Conservation (phyloP, 345 rosid species). For the Hibiscus tridactylites region DNA sequence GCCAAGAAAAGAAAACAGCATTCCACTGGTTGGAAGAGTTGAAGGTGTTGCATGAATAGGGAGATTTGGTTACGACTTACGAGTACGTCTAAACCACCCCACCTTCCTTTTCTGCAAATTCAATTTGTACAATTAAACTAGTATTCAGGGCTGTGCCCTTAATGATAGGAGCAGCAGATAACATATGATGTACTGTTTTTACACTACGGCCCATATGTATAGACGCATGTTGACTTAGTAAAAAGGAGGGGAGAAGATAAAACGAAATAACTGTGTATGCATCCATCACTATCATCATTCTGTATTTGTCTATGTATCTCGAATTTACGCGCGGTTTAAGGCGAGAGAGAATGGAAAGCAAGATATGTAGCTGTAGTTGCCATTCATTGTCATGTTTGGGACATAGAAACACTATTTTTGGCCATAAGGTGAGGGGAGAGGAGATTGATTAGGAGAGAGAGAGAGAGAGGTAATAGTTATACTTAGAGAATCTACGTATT, state of each 20-base stretch:
- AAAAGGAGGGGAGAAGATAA: background rate
- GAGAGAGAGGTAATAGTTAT: too few relatives aligned
- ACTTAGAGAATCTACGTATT: too few relatives aligned
- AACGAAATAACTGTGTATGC: background rate
- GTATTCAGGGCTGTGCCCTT: background rate
- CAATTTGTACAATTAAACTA: background rate
- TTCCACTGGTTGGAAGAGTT: constrained; percentile 38
- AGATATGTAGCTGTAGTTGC: background rate
- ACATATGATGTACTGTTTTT: background rate
- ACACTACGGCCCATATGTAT: background rate
- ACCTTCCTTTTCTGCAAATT: constrained; percentile 7
- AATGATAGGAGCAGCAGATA: constrained; percentile 7
- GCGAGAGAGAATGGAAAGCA: background rate
- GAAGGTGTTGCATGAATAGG: constrained; percentile 18
- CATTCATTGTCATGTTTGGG: background rate
- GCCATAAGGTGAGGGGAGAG: too few relatives aligned
- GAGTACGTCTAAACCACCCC: constrained; percentile 12
- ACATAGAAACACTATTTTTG: too few relatives aligned
- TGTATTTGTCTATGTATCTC: background rate
- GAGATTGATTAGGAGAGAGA: too few relatives aligned
- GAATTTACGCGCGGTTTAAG: background rate
- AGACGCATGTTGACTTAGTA: background rate
- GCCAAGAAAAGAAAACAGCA: constrained; percentile 16
- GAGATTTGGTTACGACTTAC: background rate
- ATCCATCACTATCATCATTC: background rate